A percentile compares a stretch with the other conserved stretches of the same genome.
Conservation (phyloP, 2,329 filamentous ascomycete genomes). For the Chrysosphaeria jannelii region DNA sequence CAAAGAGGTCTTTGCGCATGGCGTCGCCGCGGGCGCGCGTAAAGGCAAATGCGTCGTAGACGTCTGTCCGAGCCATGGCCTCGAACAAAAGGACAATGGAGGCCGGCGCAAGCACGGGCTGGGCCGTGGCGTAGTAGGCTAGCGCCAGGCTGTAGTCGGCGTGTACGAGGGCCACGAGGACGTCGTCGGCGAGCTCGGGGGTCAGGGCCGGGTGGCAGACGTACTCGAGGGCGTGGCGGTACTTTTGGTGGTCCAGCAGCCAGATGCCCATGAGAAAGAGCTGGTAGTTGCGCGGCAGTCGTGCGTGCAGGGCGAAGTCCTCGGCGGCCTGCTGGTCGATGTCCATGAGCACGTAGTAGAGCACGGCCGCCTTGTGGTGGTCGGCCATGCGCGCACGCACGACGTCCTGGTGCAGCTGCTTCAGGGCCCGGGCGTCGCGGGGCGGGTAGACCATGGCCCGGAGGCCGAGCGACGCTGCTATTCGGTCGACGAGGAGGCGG, state of each 20-base stretch:
- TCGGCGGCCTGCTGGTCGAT: constrained; percentile 25
- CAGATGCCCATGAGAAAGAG: constrained; percentile 60
- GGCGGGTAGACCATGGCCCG: constrained; percentile 59
- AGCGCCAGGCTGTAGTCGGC: constrained; percentile 35
- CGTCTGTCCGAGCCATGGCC: constrained; percentile 32
- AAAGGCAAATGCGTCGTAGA: constrained; percentile 47
- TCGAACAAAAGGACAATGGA: constrained; percentile 40
- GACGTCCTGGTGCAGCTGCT: constrained; percentile 39
- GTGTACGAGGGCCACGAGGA: constrained; percentile 35
- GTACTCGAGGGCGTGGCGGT: constrained; percentile 35
- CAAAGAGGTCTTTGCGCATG: constrained; percentile 32
- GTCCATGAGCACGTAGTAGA: constrained; percentile 64
- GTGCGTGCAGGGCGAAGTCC: constrained; percentile 27
- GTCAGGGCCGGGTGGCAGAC: constrained; percentile 53
- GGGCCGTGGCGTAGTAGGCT: constrained; percentile 50
- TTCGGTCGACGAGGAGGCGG: too few relatives aligned
- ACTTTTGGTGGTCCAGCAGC: constrained; percentile 45
- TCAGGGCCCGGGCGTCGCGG: constrained; percentile 32
- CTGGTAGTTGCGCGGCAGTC: constrained; percentile 46
- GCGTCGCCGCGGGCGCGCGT: constrained; percentile 30
- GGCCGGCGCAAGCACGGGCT: constrained; percentile 34
- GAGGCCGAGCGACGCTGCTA: too few relatives aligned
- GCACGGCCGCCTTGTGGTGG: constrained; percentile 53
- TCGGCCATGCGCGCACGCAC: constrained; percentile 29
- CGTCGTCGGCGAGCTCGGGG: constrained; percentile 60